Percentiles rank a stretch among this genome's conserved stretches.
phyloP scores from a whole-genome alignment of 2,329 filamentous ascomycete species.

The Ophiostoma sp. region DNA sequence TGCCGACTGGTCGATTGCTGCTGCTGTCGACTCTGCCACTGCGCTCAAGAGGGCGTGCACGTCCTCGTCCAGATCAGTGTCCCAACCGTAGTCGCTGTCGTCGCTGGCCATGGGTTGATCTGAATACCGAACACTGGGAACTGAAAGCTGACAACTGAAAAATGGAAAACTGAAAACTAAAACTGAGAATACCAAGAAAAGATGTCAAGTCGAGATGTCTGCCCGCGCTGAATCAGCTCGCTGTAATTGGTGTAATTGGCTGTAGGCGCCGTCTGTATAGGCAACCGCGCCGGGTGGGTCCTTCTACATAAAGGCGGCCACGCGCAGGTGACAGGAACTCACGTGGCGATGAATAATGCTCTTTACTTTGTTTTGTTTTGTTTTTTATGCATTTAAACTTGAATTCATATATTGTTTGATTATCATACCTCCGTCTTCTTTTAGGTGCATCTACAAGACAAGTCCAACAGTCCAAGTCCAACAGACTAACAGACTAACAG shows the following conservation, averaged over 20 bases:
- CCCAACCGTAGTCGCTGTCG: slow-evolving; percentile 43
- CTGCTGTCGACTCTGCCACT: background rate
- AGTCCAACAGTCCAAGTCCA: no score
- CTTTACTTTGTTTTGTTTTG: no score
- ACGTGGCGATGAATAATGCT: slow-evolving; percentile 15
- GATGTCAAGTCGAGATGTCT: background rate
- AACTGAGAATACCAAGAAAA: background rate
- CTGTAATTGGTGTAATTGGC: slow-evolving; percentile 4
- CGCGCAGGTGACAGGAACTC: slow-evolving; percentile 20
- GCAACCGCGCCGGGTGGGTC: slow-evolving; percentile 11
- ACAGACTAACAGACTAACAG: no score
- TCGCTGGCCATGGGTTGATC: slow-evolving; percentile 27
- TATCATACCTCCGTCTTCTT: background rate
- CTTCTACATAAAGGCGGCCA: background rate
- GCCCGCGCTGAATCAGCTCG: background rate
- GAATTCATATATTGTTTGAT: background rate
- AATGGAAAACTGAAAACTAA: background rate
- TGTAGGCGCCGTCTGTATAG: background rate
- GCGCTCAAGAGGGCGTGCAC: slow-evolving; percentile 22
- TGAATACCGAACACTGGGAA: background rate
- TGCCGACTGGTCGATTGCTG: background rate
- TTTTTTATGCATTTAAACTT: background rate
- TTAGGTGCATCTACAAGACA: background rate
- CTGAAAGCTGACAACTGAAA: background rate
- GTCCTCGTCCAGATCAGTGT: slow-evolving; percentile 46